Evolutionary conservation across 129 eudicot species (phyloP), one percentile per base, ranked within the genome.

Genomic region (Flaveria robusta): DNA sequence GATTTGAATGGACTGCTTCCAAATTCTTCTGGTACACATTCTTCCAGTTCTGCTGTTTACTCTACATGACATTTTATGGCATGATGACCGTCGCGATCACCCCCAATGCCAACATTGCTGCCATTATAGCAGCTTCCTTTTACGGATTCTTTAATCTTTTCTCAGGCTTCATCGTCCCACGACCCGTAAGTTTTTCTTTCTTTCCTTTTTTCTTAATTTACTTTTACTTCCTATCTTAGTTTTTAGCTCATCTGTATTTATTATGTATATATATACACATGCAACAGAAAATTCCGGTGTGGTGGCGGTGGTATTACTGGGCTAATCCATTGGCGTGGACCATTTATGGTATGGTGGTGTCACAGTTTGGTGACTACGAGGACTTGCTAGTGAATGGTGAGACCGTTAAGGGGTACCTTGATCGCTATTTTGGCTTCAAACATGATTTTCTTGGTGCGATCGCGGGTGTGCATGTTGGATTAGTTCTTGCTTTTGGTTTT

Each of bases 301-400:
- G 97, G 97, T 91, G 97, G 95, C 82, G 96, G 49, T 92, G 98
- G 98, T 92, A 86, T 51, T 85, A 80, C 39, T 90, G 89, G 87
- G 77, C 42, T n/a, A 82, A 85, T 27, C 98, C 98, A 1, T 52
- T 88, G 26, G 83, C 98, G 0, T 92, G 90, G 92, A 86, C 96
- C 24, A 59, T 90, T 69, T 89, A 89, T 34, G 96, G 96, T 24
- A 22, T 88, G 75, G 75, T 81, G 62, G 85, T 79, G 24, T 87
- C 98, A 8, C 98, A 92, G 63, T 92, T 84, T 0, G 89, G 87
- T 5, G 89, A 86, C 67, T 39, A 70, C 10, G 71, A 83, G 4
- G 82, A 83, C 54, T 22, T 39, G 58, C 62, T 86, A 11, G 67
- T 68, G 16, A 41, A 20, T 0, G 66, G 79, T 0, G 74, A 63